Conservation (phyloP, 208 protist species). For the Porcisia deanei region DNA sequence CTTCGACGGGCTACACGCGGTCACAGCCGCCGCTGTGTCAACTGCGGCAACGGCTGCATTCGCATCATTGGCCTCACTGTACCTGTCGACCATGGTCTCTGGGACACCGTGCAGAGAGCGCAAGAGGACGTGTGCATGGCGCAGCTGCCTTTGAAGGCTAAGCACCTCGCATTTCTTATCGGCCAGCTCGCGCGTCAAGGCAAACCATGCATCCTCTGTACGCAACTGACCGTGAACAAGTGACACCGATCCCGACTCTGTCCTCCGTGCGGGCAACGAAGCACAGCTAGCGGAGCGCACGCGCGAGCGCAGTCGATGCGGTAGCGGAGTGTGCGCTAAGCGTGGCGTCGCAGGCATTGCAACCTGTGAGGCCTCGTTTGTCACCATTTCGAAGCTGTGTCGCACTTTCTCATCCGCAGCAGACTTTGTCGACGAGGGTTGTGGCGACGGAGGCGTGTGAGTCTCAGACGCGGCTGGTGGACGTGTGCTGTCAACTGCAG, state of each 20-base stretch:
- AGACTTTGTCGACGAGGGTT: neutral
- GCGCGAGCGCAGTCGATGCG: slow-evolving; percentile 21
- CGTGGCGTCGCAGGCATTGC: neutral
- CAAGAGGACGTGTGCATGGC: slow-evolving; percentile 26
- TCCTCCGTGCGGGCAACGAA: neutral
- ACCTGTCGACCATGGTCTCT: neutral
- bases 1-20: neutral
- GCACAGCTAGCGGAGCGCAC: slow-evolving; percentile 2
- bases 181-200: slow-evolving; percentile 29
- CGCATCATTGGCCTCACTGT: neutral
- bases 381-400: neutral
- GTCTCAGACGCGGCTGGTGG: neutral
- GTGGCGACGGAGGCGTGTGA: neutral
- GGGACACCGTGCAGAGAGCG: slow-evolving; percentile 28
- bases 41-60: neutral
- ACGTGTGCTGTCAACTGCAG: neutral
- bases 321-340: slow-evolving; percentile 6
- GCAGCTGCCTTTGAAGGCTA: slow-evolving; percentile 45
- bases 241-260: neutral
- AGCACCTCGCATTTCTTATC: slow-evolving; percentile 37
- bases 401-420: neutral
- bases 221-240: neutral
- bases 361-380: neutral
- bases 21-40: neutral
- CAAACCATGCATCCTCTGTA: slow-evolving; percentile 32